phyloP scores from a whole-genome alignment of 1,284 basidiomycete species.

The Boletus sp. region DNA sequence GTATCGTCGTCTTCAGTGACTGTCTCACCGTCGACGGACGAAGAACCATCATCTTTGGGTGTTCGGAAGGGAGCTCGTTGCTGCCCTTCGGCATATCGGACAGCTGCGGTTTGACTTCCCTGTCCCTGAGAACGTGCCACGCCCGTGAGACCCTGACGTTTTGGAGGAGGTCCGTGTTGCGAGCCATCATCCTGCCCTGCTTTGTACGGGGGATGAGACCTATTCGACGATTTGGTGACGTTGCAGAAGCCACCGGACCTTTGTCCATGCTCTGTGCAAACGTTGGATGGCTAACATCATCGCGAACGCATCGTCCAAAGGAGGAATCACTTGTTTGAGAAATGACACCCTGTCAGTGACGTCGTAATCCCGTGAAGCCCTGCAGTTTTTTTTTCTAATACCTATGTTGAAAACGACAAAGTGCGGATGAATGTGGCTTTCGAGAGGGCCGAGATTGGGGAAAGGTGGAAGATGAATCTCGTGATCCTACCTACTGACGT shows the following conservation, averaged over 20 bases:
- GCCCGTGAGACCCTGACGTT: background rate
- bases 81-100: background rate
- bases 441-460: background rate
- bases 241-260: background rate
- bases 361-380: background rate
- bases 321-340: background rate
- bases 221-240: background rate
- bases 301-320: background rate
- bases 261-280: background rate
- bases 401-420: slow-evolving; percentile 4
- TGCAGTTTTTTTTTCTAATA: background rate
- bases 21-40: background rate
- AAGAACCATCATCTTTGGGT: background rate
- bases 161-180: background rate
- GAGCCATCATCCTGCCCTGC: background rate
- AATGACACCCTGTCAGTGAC: background rate
- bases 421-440: background rate
- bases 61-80: background rate
- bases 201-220: background rate
- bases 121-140: background rate
- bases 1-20: background rate
- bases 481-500: background rate
- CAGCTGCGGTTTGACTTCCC: background rate
- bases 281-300: background rate
- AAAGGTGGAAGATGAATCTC: background rate